Evolutionary conservation across 495 filamentous ascomycete genomes (phyloP).

Genomic region (Tetracladium marchalianum): DNA sequence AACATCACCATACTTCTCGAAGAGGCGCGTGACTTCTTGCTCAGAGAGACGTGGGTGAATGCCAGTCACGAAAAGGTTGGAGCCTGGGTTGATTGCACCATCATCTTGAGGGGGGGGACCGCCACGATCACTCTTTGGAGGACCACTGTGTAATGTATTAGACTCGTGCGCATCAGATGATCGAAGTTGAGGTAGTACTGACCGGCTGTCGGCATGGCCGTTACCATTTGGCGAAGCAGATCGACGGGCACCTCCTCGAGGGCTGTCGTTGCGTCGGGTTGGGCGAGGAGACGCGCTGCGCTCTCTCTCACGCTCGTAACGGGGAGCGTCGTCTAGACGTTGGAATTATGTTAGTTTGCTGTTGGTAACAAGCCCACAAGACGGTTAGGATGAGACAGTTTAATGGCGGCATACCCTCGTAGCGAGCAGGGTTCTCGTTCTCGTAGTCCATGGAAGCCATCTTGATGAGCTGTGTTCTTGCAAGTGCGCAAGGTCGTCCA

Average conservation of each 20-base stretch:
- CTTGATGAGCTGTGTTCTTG: slow-evolving; percentile 10
- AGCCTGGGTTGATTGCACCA: slow-evolving; percentile 79
- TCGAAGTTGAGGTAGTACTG: slow-evolving; percentile 33
- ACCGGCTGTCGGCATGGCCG: slow-evolving; percentile 59
- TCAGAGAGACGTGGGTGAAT: slow-evolving; percentile 93
- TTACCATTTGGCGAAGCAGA: slow-evolving; percentile 63
- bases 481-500: slow-evolving; percentile 4
- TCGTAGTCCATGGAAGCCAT: slow-evolving; percentile 76
- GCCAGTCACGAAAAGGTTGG: slow-evolving; percentile 97
- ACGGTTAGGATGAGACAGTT: neutral
- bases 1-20: slow-evolving; percentile 96
- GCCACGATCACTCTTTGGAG: slow-evolving; percentile 42
- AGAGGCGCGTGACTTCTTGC: slow-evolving; percentile 83
- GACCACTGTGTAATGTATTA: slow-evolving; percentile 22
- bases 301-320: slow-evolving; percentile 68
- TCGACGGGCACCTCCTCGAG: slow-evolving; percentile 61
- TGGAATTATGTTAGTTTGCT: slow-evolving; percentile 23
- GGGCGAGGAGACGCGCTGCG: slow-evolving; percentile 90
- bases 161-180: slow-evolving; percentile 22
- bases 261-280: slow-evolving; percentile 53
- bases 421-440: slow-evolving; percentile 69
- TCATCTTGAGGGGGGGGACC: slow-evolving; percentile 56
- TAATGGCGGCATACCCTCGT: slow-evolving; percentile 51
- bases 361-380: neutral
- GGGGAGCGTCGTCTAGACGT: slow-evolving; percentile 58